Evolutionary conservation across 1,139 yeast genomes (phyloP).

Genomic region (Pneumocystis carinii): DNA sequence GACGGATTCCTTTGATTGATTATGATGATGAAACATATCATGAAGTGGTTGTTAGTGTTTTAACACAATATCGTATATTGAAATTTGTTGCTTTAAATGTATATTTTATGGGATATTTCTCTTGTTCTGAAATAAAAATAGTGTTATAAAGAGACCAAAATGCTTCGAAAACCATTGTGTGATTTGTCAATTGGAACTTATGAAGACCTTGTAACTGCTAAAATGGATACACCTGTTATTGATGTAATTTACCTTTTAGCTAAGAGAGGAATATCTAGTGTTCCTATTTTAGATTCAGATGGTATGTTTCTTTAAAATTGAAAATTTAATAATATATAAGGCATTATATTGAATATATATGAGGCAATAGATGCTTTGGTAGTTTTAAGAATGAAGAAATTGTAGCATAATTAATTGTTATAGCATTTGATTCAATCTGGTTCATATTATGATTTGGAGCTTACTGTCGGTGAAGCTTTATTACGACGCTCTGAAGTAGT

Average conservation of each 20-base stretch:
- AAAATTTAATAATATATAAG: constrained; percentile 1
- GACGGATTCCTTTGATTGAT: constrained; percentile 89
- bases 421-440: constrained; percentile 81
- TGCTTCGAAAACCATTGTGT: constrained; percentile 59
- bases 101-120: background rate
- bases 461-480: constrained; percentile 91
- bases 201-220: constrained; percentile 56
- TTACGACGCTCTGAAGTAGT: constrained; percentile 65
- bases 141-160: constrained; percentile 53
- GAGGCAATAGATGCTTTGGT: constrained; percentile 84
- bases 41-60: constrained; percentile 73
- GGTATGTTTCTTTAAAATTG: constrained; percentile 22
- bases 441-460: constrained; percentile 72
- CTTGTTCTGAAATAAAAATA: constrained; percentile 26
- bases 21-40: constrained; percentile 84
- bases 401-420: background rate
- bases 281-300: constrained; percentile 76
- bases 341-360: constrained; percentile 66
- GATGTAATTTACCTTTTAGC: constrained; percentile 80
- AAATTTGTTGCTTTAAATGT: constrained; percentile 82
- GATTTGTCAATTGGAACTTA: constrained; percentile 46
- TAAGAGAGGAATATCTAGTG: constrained; percentile 67
- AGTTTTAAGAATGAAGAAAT: background rate
- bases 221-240: constrained; percentile 84
- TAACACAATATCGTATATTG: constrained; percentile 90